Evolutionary conservation across 1,139 yeast species (phyloP).

Genomic region (Arxiozyma heterogenica): DNA sequence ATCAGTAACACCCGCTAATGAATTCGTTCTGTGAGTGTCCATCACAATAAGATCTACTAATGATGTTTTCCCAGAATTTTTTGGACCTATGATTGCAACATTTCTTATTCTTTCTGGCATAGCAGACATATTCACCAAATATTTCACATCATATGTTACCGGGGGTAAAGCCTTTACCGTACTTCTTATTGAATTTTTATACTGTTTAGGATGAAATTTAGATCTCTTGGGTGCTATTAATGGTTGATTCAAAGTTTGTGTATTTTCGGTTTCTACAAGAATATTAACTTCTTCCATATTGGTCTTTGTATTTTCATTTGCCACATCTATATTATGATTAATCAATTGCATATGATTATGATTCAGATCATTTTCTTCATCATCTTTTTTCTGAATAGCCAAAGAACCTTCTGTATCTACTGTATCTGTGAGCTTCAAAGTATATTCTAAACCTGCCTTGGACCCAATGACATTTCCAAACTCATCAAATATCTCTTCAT

Average conservation of each 20-base stretch:
- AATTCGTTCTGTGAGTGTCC: conserved; percentile 45
- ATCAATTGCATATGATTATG: neutral
- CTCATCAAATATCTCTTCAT: conserved; percentile 43
- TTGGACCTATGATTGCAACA: conserved; percentile 71
- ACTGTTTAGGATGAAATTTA: conserved; percentile 1
- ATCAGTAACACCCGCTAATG: conserved; percentile 28
- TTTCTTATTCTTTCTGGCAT: conserved; percentile 65
- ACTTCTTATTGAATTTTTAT: neutral
- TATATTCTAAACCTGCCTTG: conserved; percentile 3
- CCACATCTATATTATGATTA: conserved; percentile 37
- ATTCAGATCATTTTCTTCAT: neutral
- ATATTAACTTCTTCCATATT: conserved; percentile 44
- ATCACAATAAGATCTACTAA: conserved; percentile 59
- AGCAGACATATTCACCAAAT: conserved; percentile 42
- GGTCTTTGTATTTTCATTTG: conserved; percentile 10
- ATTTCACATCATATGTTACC: conserved; percentile 49
- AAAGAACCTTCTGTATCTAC: neutral
- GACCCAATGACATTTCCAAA: conserved; percentile 35
- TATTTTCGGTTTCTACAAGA: conserved; percentile 47
- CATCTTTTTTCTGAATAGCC: neutral
- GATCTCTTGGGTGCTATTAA: conserved; percentile 46
- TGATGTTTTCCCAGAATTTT: conserved; percentile 84
- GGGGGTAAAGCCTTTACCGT: neutral
- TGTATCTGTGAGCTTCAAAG: neutral
- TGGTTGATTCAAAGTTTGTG: conserved; percentile 51